Evolutionary conservation across 83 land plant genomes (phyloP).

Genomic region (Picea mariana): DNA sequence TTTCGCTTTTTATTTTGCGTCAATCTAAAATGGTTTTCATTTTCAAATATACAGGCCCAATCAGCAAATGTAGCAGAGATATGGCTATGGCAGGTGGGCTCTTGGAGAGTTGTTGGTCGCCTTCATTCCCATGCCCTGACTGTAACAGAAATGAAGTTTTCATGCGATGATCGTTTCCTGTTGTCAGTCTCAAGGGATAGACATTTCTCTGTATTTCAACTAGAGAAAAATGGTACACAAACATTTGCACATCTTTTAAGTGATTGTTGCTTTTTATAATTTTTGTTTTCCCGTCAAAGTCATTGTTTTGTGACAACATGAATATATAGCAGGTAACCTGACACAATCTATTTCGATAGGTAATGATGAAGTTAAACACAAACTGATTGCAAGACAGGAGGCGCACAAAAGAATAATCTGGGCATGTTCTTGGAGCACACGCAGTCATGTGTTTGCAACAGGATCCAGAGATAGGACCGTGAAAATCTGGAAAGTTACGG

Average conservation of each 20-base stretch:
- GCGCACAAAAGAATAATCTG: conserved; percentile 97
- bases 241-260: not conserved
- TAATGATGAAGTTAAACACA: conserved; percentile 32
- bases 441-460: conserved; percentile 80
- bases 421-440: conserved; percentile 95
- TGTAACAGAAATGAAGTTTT: conserved; percentile 90
- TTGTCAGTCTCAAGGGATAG: conserved; percentile 96
- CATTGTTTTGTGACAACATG: not conserved
- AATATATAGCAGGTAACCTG: not conserved
- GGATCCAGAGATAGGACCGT: conserved; percentile 93
- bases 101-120: conserved; percentile 85
- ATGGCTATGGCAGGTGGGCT: conserved; percentile 89
- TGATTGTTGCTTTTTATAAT: not conserved
- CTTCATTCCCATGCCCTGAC: conserved; percentile 85
- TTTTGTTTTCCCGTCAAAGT: not conserved
- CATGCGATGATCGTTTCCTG: conserved; percentile 72
- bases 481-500: conserved; percentile 75
- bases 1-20: not conserved
- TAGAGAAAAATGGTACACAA: conserved; percentile 43
- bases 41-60: conserved; percentile 71
- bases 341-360: conserved; percentile 21
- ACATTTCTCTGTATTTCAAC: conserved; percentile 76
- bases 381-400: conserved; percentile 68
- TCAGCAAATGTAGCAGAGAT: conserved; percentile 84
- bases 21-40: not conserved